A percentile compares a stretch with the other conserved stretches of the same genome.
Conservation (phyloP, 1,284 basidiomycete species). For the Puccinia horiana region DNA sequence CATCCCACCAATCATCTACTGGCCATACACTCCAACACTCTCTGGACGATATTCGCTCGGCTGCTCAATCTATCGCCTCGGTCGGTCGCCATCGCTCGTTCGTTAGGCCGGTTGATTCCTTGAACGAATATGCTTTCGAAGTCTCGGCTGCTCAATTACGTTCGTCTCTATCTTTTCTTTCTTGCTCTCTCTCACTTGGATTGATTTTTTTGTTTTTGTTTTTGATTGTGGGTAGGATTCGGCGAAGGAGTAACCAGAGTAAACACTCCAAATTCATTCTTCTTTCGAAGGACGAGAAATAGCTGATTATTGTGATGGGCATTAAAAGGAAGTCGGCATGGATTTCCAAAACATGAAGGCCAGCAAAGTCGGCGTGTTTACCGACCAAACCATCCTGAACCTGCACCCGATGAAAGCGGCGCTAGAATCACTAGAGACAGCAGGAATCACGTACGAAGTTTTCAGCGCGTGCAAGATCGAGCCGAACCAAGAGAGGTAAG, state of each 20-base stretch:
- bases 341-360: constrained; percentile 88
- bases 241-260: constrained; percentile 58
- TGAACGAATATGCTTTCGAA: constrained; percentile 96
- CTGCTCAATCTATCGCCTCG: constrained; percentile 44
- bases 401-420: constrained; percentile 81
- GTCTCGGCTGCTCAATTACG: constrained; percentile 59
- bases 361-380: constrained; percentile 86
- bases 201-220: constrained; percentile 73
- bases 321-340: constrained; percentile 76
- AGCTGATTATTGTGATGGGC: too few relatives aligned
- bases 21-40: constrained; percentile 34
- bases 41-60: constrained; percentile 43
- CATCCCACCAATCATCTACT: constrained; percentile 22
- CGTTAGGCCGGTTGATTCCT: constrained; percentile 66
- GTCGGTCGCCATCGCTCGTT: constrained; percentile 53
- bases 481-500: constrained; percentile 75
- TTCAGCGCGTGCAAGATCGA: constrained; percentile 83
- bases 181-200: constrained; percentile 65
- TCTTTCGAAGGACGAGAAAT: too few relatives aligned
- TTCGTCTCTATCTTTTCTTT: constrained; percentile 2
- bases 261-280: constrained; percentile 54
- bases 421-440: constrained; percentile 73
- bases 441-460: constrained; percentile 76
- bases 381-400: constrained; percentile 80
- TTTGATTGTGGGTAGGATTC: constrained; percentile 51